A percentile compares a stretch with the other conserved stretches of the same genome.
Conservation (phyloP, 495 filamentous ascomycete genomes). For the Xylaria flabelliformis region DNA sequence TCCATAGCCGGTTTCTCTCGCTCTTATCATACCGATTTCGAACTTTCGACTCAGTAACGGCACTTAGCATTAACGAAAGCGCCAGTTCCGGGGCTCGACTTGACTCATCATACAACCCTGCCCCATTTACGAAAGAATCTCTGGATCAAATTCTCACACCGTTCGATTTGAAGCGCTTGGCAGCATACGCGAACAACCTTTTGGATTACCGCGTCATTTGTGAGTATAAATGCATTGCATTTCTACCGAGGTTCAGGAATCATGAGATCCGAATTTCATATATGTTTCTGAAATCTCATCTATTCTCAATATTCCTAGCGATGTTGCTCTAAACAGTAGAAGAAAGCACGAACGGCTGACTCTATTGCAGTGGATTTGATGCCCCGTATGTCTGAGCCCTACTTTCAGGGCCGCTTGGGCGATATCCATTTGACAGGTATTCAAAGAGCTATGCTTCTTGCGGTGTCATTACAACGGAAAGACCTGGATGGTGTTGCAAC, state of each 20-base stretch:
- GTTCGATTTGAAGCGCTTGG: conserved; percentile 91
- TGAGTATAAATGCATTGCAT: conserved; percentile 7
- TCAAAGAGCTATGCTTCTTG: conserved; percentile 84
- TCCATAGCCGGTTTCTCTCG: conserved; percentile 86
- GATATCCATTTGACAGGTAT: conserved; percentile 74
- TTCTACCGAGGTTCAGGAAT: neutral
- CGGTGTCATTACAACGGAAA: conserved; percentile 89
- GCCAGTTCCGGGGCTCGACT: conserved; percentile 75
- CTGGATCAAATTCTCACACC: conserved; percentile 81
- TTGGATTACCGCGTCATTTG: conserved; percentile 94
- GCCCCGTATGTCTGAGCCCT: conserved; percentile 77
- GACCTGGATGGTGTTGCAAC: conserved; percentile 79
- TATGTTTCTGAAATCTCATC: neutral
- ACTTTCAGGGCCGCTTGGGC: conserved; percentile 79
- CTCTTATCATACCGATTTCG: conserved; percentile 93
- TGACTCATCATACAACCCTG: conserved; percentile 53
- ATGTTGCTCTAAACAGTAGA: neutral
- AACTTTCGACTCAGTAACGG: conserved; percentile 78
- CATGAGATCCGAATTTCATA: neutral
- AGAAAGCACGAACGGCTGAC: neutral
- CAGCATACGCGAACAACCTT: conserved; percentile 94
- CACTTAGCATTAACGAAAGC: conserved; percentile 87
- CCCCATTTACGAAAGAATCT: conserved; percentile 68
- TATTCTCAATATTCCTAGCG: neutral
- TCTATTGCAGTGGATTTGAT: conserved; percentile 72